Evolutionary conservation across 163 green algal species (phyloP), one percentile per base, ranked within the genome.

Genomic region (Trebouxiophyceae sp.): DNA sequence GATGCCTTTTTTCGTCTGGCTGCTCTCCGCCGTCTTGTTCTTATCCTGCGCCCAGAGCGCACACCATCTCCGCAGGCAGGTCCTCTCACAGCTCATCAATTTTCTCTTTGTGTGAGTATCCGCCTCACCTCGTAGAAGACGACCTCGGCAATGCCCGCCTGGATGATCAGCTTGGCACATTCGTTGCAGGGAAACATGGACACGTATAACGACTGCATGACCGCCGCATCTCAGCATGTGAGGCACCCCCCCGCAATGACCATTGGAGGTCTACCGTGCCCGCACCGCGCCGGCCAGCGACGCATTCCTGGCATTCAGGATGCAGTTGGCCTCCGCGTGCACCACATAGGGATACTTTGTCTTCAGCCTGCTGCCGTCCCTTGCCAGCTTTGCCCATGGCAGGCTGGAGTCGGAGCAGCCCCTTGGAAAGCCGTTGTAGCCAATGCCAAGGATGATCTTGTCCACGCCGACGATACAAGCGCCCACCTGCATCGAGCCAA

Each of bases 101-200:
- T 31, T 34, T 44, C 26, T 22, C 22, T 2, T 30, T 64, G 33
- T 33, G 34, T n/a, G 54, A 57, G 7, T 30, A 69, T 47, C 7
- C 30, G 32, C 66, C 76, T 79, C 27, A 67, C 88, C 76, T 97
- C 89, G 59, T 92, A 82, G 56, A 84, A 96, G 5, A 96, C 77
- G 0, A 97, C 82, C 78, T 97, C 91, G 7, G 46, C 50, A 39
- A 97, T 91, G 34, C 91, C 91, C n/a, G 90, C 87, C 71, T 97
- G 91, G 39, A 97, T 96, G 50, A 97, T 86, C 39, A 99, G 83
- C 83, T 99, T 99, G 61, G 93, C 90, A 79, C 94, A 99, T 75
- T 99, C 93, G 65, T 97, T 97, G 88, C 94, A 99, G 1, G 94
- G 94, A 63, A 97, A 97, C 81, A 99, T 92, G 26, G 94, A 98